phyloP scores from a whole-genome alignment of 2,329 filamentous ascomycete genomes.

The Venturia effusa region DNA sequence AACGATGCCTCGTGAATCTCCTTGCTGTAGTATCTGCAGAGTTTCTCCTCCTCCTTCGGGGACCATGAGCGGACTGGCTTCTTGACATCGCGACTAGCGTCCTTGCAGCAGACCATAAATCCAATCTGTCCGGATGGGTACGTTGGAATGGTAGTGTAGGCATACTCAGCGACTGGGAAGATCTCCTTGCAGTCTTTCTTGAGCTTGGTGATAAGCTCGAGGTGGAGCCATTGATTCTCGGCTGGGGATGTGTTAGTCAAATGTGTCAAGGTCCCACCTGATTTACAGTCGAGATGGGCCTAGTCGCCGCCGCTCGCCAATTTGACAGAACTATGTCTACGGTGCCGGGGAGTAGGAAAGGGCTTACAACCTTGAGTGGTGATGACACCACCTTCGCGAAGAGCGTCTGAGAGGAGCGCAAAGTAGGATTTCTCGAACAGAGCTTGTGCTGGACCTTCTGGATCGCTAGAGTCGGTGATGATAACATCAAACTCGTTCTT shows the following conservation, averaged over 20 bases:
- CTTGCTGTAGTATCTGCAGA: conserved; percentile 95
- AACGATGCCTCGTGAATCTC: conserved; percentile 95
- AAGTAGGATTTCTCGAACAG: conserved; percentile 99
- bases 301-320: background rate
- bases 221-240: conserved; percentile 99
- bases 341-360: conserved; percentile 35
- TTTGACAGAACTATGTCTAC: background rate
- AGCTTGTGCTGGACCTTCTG: conserved; percentile 89
- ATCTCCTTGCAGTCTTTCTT: conserved; percentile 96
- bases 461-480: conserved; percentile 97
- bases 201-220: conserved; percentile 83
- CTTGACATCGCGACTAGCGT: conserved; percentile 69
- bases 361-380: conserved; percentile 99
- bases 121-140: conserved; percentile 98
- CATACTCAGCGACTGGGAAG: conserved; percentile 96
- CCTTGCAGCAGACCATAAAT: conserved; percentile 99
- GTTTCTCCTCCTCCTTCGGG: conserved; percentile 78
- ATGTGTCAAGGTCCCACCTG: background rate
- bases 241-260: conserved; percentile 41
- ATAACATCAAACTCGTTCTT: conserved; percentile 98
- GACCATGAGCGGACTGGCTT: conserved; percentile 75
- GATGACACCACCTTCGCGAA: conserved; percentile 93
- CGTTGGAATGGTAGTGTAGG: conserved; percentile 97
- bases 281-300: background rate
- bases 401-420: conserved; percentile 78